phyloP scores from a whole-genome alignment of 139 green algal species.

The Chlorella sp. region DNA sequence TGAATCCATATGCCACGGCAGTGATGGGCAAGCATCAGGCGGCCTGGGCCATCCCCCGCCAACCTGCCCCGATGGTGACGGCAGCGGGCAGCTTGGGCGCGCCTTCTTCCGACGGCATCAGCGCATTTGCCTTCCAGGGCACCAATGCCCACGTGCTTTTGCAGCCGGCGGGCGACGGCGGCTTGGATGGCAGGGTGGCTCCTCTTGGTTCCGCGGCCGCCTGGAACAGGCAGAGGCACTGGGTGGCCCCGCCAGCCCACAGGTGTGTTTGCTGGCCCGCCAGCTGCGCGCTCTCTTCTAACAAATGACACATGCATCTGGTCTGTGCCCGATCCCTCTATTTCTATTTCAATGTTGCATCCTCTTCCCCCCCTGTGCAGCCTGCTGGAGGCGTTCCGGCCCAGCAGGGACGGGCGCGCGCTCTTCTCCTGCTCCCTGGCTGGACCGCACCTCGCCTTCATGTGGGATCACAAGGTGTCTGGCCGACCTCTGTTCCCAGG shows the following conservation, averaged over 20 bases:
- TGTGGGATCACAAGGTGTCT: conserved; percentile 48
- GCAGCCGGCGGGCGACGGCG: neutral
- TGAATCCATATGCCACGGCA: conserved; percentile 49
- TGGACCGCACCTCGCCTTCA: conserved; percentile 3
- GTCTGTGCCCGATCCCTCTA: neutral
- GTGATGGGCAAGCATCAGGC: conserved; percentile 12
- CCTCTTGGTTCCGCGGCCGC: neutral
- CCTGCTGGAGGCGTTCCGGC: conserved; percentile 12
- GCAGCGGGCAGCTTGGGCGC: neutral
- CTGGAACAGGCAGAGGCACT: conserved; percentile 31
- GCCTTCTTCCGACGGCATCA: neutral
- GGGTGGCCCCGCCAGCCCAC: conserved; percentile 31
- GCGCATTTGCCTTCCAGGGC: conserved; percentile 52
- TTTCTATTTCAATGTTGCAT: neutral
- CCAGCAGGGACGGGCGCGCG: neutral
- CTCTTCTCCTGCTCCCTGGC: conserved; percentile 3
- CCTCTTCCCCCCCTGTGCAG: neutral
- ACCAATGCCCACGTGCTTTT: conserved; percentile 47
- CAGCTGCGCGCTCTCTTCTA: neutral
- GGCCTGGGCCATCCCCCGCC: conserved; percentile 11
- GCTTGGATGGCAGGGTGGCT: neutral
- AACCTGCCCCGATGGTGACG: conserved; percentile 1
- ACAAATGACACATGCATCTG: neutral
- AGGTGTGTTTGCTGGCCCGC: neutral
- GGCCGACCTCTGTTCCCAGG: conserved; percentile 35